phyloP scores from a whole-genome alignment of 169 alveolate genomes.

The Plasmodium ovale region DNA sequence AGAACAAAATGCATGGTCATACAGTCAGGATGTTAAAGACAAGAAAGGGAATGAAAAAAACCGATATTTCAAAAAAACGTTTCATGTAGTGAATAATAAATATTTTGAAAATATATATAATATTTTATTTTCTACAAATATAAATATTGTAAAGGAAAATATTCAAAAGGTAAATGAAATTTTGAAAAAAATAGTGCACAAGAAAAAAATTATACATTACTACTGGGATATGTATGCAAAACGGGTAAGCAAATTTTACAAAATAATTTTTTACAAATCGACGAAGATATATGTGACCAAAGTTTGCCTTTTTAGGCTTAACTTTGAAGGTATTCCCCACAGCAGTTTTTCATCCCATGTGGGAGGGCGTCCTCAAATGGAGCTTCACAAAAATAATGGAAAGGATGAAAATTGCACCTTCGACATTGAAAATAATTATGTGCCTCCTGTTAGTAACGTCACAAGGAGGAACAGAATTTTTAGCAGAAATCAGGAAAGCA shows the following conservation, averaged over 20 bases:
- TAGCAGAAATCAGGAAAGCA: neutral
- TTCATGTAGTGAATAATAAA: neutral
- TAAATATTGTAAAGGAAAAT: slow-evolving; percentile 12
- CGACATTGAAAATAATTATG: neutral
- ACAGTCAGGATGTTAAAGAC: neutral
- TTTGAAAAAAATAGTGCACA: neutral
- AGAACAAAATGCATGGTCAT: neutral
- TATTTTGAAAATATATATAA: slow-evolving; percentile 62
- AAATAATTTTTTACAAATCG: slow-evolving; percentile 28
- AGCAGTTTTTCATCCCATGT: neutral
- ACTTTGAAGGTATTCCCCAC: neutral
- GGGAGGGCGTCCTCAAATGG: neutral
- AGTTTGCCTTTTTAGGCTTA: slow-evolving; percentile 22
- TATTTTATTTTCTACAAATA: slow-evolving; percentile 52
- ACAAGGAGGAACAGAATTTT: neutral
- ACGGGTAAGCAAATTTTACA: slow-evolving; percentile 19
- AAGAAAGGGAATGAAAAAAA: neutral
- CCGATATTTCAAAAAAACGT: neutral
- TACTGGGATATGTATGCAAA: slow-evolving; percentile 64
- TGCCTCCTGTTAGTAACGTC: neutral
- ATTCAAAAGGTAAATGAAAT: slow-evolving; percentile 48
- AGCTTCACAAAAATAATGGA: neutral
- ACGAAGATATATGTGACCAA: slow-evolving; percentile 25
- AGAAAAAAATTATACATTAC: slow-evolving; percentile 19
- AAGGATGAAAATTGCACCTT: neutral